Base-by-base conservation (phyloP, 805 yeast species). In the Wickerhamomyces rabaulensis region DNA sequence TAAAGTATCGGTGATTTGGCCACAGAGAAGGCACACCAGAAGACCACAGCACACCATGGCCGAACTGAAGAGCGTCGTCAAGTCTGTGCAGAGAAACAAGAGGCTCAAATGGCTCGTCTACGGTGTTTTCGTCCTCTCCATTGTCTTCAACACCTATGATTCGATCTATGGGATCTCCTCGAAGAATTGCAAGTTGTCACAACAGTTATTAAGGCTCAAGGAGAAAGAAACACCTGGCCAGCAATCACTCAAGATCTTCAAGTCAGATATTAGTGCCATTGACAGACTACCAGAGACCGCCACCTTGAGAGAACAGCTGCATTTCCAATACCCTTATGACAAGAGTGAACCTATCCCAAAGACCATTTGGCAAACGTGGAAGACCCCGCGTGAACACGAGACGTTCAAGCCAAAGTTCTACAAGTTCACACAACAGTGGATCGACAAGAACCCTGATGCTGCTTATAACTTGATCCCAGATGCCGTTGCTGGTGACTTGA, bases 281-380 rank as follows among this genome's bases (percentile, higher is more conserved):
- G 35, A 49, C 16, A 40, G 42, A 9, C 45, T 56, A 2, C 46
- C 51, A 12, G 46, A 35, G 2, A 26, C 49, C 22, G 45, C 60
- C 7, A 41, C 64, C 3, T 46, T 73, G 41, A 62, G 85, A 39
- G 80, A 78, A 19, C 88, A 86, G 60, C 71, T 91, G 51, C 73
- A 84, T 17, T 80, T 66, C 60, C 76, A 84, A 54, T 87, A 79
- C 61, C 96, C 97, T 0, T 92, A 91, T 66, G 84, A 84, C 50
- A 69, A 81, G 27, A 49, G 67, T 5, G 69, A 75, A 27, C 78
- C 78, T 26, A 78, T 90, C 48, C 95, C 97, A 0, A 85, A 82
- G 19, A 78, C 78, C 53, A 80, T 92, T 37, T 92, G 97, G 96
- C 98, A 92, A 66, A 82, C 96, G 1, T 92, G 97, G 97, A 92